Evolutionary conservation across 331 rosid species (phyloP), one percentile per base, ranked within the genome.

Genomic region (Pyracantha coccinea): DNA sequence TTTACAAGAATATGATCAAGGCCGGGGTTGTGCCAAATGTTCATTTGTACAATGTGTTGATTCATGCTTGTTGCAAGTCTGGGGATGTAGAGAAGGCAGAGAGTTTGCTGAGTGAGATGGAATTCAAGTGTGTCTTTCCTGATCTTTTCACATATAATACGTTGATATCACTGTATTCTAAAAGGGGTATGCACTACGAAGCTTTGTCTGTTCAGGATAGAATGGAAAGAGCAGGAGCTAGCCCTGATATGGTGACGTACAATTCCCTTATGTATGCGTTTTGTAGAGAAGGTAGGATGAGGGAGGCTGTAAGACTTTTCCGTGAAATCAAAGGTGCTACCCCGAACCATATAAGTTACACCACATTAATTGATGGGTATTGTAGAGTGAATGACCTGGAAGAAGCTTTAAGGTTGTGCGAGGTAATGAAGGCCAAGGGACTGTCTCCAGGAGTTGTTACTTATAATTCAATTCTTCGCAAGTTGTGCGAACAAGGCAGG

Each of bases 121-220:
- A 91, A 53, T 33, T 44, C 73, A 83, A 81, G 72, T 79, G 86
- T 58, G 79, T 89, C 44, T 63, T 76, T 73, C 97, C 97, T 75
- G 98, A 93, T 84, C 82, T 87, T 78, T 85, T 85, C 76, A 93
- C 98, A 1, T 93, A 83, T 73, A 93, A 91, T 83, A 91, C 98
- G 52, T 79, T 93, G 91, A 89, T 93, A 69, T 87, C 94, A 0
- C 77, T 93, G 76, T 89, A 85, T 73, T 82, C 91, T 74, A 89
- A 76, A 82, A 88, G 83, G 75, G 79, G 96, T 67, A 77, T 91
- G 98, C 97, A 91, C 75, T 93, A 87, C 23, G 97, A 91, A 80
- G 96, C 96, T 77, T 81, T 91, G 69, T 82, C 85, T 33, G 79
- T 93, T 66, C 96, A 87, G 74, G 86, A 83, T 59, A 87, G 80